Evolutionary conservation across 2,329 filamentous ascomycete species (phyloP).

Genomic region (Aspergillus novofumigatus): DNA sequence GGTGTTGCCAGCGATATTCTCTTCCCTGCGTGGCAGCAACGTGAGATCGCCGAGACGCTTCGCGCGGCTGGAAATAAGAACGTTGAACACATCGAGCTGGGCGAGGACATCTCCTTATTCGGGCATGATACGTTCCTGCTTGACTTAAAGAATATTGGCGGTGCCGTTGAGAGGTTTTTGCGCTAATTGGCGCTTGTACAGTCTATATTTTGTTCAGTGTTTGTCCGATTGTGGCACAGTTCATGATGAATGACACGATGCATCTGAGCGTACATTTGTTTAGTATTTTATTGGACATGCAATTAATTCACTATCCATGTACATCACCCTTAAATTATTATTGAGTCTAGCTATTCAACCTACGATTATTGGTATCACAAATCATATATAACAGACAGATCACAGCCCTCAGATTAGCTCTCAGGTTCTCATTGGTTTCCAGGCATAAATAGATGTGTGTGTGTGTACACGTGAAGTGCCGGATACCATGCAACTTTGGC

Average conservation of each 20-base stretch:
- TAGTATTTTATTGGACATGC: background rate
- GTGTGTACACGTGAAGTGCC: slow-evolving; percentile 16
- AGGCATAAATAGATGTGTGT: slow-evolving; percentile 19
- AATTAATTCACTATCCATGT: background rate
- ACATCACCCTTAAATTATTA: background rate
- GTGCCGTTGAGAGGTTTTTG: slow-evolving; percentile 74
- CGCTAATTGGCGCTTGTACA: slow-evolving; percentile 42
- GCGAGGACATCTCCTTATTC: slow-evolving; percentile 90
- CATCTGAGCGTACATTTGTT: slow-evolving; percentile 1
- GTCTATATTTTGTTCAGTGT: background rate
- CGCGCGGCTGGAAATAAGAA: slow-evolving; percentile 70
- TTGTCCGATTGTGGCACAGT: background rate
- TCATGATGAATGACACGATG: slow-evolving; percentile 9
- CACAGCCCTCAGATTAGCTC: slow-evolving; percentile 44
- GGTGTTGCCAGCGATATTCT: slow-evolving; percentile 94
- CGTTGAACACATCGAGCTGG: slow-evolving; percentile 85
- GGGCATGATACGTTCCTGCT: slow-evolving; percentile 95
- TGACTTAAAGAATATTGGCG: slow-evolving; percentile 87
- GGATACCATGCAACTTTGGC: slow-evolving; percentile 46
- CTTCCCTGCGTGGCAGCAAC: slow-evolving; percentile 97
- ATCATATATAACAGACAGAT: background rate
- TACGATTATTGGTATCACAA: background rate
- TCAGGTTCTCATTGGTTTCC: slow-evolving; percentile 44
- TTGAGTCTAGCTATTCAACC: background rate
- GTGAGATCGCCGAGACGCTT: slow-evolving; percentile 83